Evolutionary conservation across 2,329 filamentous ascomycete species (phyloP), one percentile per base, ranked within the genome.

Genomic region (Pseudocercospora fijiensis): DNA sequence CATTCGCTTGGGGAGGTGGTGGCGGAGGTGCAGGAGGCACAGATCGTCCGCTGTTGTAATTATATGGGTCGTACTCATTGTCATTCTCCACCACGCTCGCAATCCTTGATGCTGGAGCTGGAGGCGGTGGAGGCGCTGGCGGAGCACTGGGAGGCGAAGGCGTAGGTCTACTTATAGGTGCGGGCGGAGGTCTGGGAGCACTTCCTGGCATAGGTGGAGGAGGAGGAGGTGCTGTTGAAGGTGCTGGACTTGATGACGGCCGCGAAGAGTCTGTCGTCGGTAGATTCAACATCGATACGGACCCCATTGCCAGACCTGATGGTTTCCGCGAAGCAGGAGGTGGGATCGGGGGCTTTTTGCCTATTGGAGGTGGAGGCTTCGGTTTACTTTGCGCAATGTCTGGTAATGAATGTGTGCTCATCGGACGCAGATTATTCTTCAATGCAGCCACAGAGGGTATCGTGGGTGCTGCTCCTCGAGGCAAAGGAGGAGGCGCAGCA

Each of bases 331-430:
- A 80, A 22, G 81, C 74, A 9, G 84, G 81, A 49, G 85, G 85
- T 49, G 85, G 85, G 20, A 85, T 83, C 4, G 85, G 85, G 45
- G 83, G 82, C 71, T 92, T 92, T 81, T 92, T 92, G 64, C 89
- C 90, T 70, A 91, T 84, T 5, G 89, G 89, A 11, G 90, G 90
- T 28, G 92, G 92, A 37, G 91, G 91, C 61, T 81, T 83, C 8
- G 88, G 88, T 70, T 85, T 84, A 37, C 78, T 76, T 27, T 78
- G 73, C 37, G 78, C 76, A n/a, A 78, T 71, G 45, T 83, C 80
- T 33, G 85, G 86, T 61, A 80, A 78, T 4, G 86, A 86, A 65
- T 83, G 80, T 69, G 83, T 80, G 37, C 87, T 88, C 24, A 86
- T 83, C 2, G 90, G 87, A 67, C 90, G 72, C 5, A 80, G 69